Percentiles rank a stretch among this genome's conserved stretches.
Conservation (phyloP, 805 yeast species). For the Scheffersomyces stipitis region DNA sequence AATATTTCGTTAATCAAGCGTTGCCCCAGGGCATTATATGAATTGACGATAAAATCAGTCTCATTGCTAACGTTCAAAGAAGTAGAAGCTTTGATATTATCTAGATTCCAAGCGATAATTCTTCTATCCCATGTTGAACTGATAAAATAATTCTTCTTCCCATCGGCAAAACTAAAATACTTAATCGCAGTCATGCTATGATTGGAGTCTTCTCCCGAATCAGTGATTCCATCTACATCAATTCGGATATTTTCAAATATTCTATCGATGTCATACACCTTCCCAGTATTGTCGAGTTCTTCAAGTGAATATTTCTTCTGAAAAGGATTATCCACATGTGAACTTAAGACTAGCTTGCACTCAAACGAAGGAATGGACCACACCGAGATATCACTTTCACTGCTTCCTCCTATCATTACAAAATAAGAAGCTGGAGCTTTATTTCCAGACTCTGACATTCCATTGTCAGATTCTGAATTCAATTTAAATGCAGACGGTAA, state of each 20-base stretch:
- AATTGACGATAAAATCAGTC: slow-evolving; percentile 12
- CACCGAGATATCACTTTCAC: slow-evolving; percentile 57
- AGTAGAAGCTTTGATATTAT: slow-evolving; percentile 14
- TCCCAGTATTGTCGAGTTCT: slow-evolving; percentile 18
- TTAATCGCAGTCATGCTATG: slow-evolving; percentile 13
- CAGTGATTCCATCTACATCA: slow-evolving; percentile 14
- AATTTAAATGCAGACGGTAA: slow-evolving; percentile 42
- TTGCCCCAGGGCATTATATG: slow-evolving; percentile 33
- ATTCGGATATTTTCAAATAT: slow-evolving; percentile 16
- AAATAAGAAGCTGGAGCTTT: slow-evolving; percentile 16
- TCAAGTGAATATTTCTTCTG: slow-evolving; percentile 22
- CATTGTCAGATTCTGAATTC: slow-evolving; percentile 36
- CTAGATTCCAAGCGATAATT: slow-evolving; percentile 28
- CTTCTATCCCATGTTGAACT: slow-evolving; percentile 28
- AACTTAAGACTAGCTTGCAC: slow-evolving; percentile 43
- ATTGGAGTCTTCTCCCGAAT: background rate
- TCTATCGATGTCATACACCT: slow-evolving; percentile 13
- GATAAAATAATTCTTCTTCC: slow-evolving; percentile 15
- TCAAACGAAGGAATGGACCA: slow-evolving; percentile 73
- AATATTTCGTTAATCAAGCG: slow-evolving; percentile 42
- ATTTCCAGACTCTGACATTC: slow-evolving; percentile 20
- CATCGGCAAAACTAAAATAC: slow-evolving; percentile 1
- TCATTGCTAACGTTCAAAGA: slow-evolving; percentile 16
- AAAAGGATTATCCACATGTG: slow-evolving; percentile 16
- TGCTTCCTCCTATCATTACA: slow-evolving; percentile 68